A percentile compares a stretch with the other conserved stretches of the same genome.
Conservation (phyloP, 139 green algal species). For the Edaphochlamys debaryana region DNA sequence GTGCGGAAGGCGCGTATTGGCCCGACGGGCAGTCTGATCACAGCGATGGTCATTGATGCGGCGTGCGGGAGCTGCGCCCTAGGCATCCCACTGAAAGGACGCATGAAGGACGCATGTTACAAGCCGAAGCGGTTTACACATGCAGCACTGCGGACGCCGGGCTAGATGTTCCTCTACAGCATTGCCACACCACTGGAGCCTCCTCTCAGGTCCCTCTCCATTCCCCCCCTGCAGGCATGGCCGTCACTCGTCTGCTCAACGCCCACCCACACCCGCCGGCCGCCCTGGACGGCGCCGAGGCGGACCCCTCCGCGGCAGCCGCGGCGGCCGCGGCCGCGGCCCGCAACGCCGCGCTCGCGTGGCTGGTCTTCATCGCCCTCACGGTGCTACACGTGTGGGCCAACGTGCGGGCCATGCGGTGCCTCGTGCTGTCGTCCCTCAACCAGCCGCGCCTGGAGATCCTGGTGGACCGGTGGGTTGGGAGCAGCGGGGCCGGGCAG, state of each 20-base stretch:
- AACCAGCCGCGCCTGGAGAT: constrained; percentile 74
- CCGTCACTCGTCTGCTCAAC: constrained; percentile 50
- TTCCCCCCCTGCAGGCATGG: no score
- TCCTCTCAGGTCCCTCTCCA: no score
- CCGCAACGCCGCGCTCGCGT: constrained; percentile 8
- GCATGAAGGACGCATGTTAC: no score
- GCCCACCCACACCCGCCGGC: neutral
- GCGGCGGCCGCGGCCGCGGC: neutral
- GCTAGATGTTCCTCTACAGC: no score
- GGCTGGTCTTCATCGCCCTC: constrained; percentile 64
- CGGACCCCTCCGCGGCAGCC: neutral
- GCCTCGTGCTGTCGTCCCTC: constrained; percentile 76
- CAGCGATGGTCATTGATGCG: no score
- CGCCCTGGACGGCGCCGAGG: neutral
- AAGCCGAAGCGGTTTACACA: no score
- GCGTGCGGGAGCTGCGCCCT: no score
- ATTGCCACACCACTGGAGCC: no score
- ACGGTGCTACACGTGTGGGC: constrained; percentile 79
- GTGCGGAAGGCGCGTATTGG: no score
- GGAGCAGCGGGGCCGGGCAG: neutral
- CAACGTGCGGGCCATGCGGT: constrained; percentile 84
- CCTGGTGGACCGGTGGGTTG: constrained; percentile 56
- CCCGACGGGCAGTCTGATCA: no score
- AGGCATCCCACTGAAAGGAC: no score
- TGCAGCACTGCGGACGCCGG: no score